A percentile compares a stretch with the other conserved stretches of the same genome.
These are phyloP conservation scores for Heliocybe sulcata DNA, from an alignment of 1,284 basidiomycete genomes.

Conservation along the genomic window DNA sequence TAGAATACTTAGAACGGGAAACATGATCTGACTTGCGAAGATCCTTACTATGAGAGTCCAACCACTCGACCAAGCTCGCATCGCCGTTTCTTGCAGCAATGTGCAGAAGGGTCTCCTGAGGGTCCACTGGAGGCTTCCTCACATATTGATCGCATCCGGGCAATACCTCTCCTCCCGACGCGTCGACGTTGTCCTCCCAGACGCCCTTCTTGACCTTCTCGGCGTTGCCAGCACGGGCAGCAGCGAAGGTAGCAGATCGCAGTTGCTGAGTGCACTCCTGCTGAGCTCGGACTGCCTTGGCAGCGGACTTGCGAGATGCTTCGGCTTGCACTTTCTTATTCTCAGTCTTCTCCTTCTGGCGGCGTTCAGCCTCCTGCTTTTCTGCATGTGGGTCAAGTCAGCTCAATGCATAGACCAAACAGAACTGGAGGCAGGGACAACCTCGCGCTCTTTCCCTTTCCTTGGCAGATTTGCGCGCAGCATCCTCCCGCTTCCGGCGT, in stretches of 20 bases:
- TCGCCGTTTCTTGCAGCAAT: slow-evolving; percentile 52
- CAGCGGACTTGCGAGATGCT: slow-evolving; percentile 41
- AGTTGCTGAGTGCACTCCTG: slow-evolving; percentile 42
- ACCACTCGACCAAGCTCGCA: slow-evolving; percentile 53
- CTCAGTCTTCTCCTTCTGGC: slow-evolving; percentile 46
- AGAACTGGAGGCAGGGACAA: slow-evolving; percentile 16
- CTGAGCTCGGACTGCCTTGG: slow-evolving; percentile 35
- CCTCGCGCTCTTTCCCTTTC: slow-evolving; percentile 48
- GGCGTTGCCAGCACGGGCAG: slow-evolving; percentile 46
- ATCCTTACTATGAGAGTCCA: slow-evolving; percentile 57
- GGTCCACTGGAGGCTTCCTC: slow-evolving; percentile 37
- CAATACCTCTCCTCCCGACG: slow-evolving; percentile 60
- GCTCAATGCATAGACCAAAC: background rate
- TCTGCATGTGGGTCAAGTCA: slow-evolving; percentile 20
- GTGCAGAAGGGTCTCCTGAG: slow-evolving; percentile 60
- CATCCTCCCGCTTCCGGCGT: slow-evolving; percentile 38
- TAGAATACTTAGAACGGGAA: slow-evolving; percentile 11
- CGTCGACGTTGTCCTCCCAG: slow-evolving; percentile 64
- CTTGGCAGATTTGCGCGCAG: slow-evolving; percentile 33
- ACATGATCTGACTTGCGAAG: background rate
- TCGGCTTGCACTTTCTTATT: slow-evolving; percentile 49
- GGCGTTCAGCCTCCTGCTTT: slow-evolving; percentile 45
- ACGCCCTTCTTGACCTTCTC: slow-evolving; percentile 52
- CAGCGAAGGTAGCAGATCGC: slow-evolving; percentile 55
- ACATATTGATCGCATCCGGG: slow-evolving; percentile 47